Evolutionary conservation across 306 rosid genomes (phyloP).

Genomic region (Pyrus betulifolia): DNA sequence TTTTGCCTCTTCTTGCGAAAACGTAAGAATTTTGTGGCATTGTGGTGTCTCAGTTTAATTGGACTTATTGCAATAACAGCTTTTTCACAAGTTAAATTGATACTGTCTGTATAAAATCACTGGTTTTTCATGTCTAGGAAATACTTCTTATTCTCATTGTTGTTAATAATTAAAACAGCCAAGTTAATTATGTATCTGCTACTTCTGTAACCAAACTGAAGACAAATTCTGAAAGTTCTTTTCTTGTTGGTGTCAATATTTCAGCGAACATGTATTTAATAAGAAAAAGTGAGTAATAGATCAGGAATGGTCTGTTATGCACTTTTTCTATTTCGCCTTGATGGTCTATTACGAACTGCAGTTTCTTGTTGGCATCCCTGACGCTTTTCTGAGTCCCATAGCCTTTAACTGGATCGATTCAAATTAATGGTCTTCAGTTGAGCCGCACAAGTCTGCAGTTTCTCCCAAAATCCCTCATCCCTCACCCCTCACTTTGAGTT

Average conservation of each 20-base stretch:
- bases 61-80: not conserved
- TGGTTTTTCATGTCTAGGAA: not conserved
- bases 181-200: not conserved
- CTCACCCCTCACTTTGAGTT: not conserved
- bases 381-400: constrained; percentile 78
- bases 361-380: constrained; percentile 53
- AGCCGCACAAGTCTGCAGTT: constrained; percentile 8
- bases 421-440: constrained; percentile 67
- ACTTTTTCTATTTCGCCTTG: too few species aligned
- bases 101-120: not conserved
- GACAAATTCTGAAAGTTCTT: not conserved
- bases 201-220: not conserved
- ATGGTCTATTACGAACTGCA: too few species aligned
- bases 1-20: constrained; percentile 85
- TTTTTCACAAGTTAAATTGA: not conserved
- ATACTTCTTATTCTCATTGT: not conserved
- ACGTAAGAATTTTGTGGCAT: constrained; percentile 42
- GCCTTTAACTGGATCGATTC: constrained; percentile 82
- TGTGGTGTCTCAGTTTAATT: constrained; percentile 8
- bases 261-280: not conserved
- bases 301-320: too few species aligned
- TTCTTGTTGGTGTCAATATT: not conserved
- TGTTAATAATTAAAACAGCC: not conserved
- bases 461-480: not conserved
- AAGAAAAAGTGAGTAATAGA: not conserved